Evolutionary conservation across 192 early-diverging fungal species (phyloP).

Genomic region (Phycomyces nitens): DNA sequence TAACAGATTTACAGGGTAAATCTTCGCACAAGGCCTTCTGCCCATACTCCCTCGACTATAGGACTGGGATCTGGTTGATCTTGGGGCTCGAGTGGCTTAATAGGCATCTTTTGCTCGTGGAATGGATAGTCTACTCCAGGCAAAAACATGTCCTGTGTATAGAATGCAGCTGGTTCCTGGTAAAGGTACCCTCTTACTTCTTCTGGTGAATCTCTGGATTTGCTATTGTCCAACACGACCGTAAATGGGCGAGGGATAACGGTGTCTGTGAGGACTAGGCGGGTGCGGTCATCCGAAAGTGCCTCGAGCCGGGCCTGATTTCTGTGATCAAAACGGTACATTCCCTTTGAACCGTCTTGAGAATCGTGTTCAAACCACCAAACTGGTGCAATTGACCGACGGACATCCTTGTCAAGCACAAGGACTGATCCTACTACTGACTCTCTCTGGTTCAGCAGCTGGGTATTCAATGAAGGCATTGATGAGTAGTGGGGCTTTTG

Average conservation of each 20-base stretch:
- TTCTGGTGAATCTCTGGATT: slow-evolving; percentile 7
- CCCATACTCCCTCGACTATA: too few species aligned
- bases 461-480: slow-evolving; percentile 1
- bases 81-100: too few species aligned
- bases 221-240: slow-evolving; percentile 6
- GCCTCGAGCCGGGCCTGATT: slow-evolving; percentile 35
- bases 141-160: too few species aligned
- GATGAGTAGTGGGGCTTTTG: slow-evolving; percentile 1
- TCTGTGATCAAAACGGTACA: slow-evolving; percentile 27
- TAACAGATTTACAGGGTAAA: too few species aligned
- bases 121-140: too few species aligned
- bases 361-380: slow-evolving; percentile 31
- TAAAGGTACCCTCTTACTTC: slow-evolving; percentile 2
- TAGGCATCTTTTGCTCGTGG: too few species aligned
- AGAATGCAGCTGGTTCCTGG: too few species aligned
- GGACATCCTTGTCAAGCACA: slow-evolving; percentile 17
- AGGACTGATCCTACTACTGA: not conserved
- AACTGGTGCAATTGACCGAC: slow-evolving; percentile 18
- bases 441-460: not conserved
- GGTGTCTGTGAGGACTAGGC: slow-evolving; percentile 16
- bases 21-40: too few species aligned
- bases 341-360: slow-evolving; percentile 24
- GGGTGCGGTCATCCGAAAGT: slow-evolving; percentile 17
- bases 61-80: too few species aligned
- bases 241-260: slow-evolving; percentile 13